Base-by-base conservation (phyloP, 306 rosid species). In the Prunus kanzakura region DNA sequence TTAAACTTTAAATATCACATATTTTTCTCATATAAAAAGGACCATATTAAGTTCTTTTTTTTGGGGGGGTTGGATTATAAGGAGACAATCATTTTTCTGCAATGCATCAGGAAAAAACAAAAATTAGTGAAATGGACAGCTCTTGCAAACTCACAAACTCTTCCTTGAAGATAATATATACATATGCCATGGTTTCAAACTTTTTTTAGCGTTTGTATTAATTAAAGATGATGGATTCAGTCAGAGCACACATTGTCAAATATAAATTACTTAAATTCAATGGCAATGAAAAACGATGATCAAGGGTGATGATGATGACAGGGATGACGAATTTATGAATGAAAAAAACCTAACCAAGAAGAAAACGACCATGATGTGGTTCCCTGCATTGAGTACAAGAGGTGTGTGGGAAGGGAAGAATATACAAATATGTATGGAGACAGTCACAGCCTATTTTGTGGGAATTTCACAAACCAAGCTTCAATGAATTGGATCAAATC, bases 331-430 rank as follows among this genome's bases (percentile, higher is more conserved):
- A 18, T 30, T 56, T 38, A 11, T 67, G 19, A 18, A 38, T 15
- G 46, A 30, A 67, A 30, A 50, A 14, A 52, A 52, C 25, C 64
- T 10, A 38, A 38, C 2, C 7, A 38, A 6, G 43, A 22, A 32
- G 69, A 49, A 51, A 50, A 49, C 63, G 69, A 72, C 35, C 71
- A 67, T 68, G 75, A 69, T 63, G 77, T 64, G 82, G 80, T 74
- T 78, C 80, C 86, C 80, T 64, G 0, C 32, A 32, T 19, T 64
- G 70, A 82, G 70, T 54, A 69, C 82, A 69, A 76, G 4, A 72
- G 46, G 43, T 64, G 30, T 51, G 76, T 60, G 32, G 51, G n/a
- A 47, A 2, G 15, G 52, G 12, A 13, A 11, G 15, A 11, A 13
- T 47, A 47, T 47, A 47, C 15, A 47, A 61, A 61, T 38, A 61